Percentiles rank a stretch among this genome's conserved stretches.
These are phyloP conservation scores for Ceratobasidium papillatum DNA, from an alignment of 1,284 basidiomycete species.

Conservation along the genomic window DNA sequence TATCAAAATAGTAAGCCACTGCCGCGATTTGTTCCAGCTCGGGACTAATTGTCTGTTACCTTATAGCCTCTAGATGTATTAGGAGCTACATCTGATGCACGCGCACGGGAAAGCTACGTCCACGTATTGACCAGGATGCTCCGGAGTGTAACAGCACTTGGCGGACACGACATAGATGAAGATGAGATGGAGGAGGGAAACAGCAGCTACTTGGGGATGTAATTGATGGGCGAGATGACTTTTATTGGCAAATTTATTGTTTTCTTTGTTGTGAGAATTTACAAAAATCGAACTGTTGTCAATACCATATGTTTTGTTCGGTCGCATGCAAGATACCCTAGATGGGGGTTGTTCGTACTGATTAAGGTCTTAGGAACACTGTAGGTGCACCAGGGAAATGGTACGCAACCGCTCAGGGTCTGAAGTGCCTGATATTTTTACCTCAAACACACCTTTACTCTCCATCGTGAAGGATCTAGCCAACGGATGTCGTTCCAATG, in stretches of 20 bases:
- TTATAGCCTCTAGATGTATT: slow-evolving; percentile 28
- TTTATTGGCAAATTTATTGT: not conserved
- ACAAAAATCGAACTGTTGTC: not conserved
- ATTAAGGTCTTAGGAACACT: too few species aligned
- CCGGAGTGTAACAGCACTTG: slow-evolving; percentile 12
- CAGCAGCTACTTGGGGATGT: slow-evolving; percentile 12
- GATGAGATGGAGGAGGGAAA: not conserved
- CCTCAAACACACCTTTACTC: too few species aligned
- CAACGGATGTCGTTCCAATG: too few species aligned
- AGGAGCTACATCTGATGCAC: slow-evolving; percentile 32
- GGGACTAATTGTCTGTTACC: not conserved
- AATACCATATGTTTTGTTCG: not conserved
- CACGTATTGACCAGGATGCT: slow-evolving; percentile 35
- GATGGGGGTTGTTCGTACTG: too few species aligned
- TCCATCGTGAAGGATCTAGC: too few species aligned
- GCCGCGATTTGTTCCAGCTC: too few species aligned
- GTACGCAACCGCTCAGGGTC: too few species aligned
- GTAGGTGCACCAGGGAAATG: too few species aligned
- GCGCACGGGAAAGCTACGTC: slow-evolving; percentile 33
- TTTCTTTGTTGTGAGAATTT: not conserved
- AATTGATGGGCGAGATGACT: not conserved
- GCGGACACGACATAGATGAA: slow-evolving; percentile 18
- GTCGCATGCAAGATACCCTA: too few species aligned
- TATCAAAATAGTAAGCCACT: slow-evolving; percentile 51
- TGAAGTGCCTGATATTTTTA: too few species aligned